Base-by-base conservation (phyloP, 306 rosid genomes). In the Cucurbita ficifolia region DNA sequence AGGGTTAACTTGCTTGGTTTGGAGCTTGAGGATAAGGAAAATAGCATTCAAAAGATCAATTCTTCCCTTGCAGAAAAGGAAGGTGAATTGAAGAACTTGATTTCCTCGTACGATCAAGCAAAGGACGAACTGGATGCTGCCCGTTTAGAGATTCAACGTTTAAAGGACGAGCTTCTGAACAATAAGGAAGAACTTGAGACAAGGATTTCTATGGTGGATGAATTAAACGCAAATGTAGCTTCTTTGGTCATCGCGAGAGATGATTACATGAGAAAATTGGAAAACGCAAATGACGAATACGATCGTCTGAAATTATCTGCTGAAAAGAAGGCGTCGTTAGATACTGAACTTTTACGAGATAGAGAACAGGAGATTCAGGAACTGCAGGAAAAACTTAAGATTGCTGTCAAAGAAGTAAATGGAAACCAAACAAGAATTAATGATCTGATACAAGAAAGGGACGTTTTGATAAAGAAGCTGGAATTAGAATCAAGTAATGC, bases 31-130 rank as follows among this genome's bases (percentile, higher is more conserved):
- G 87, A 78, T 42, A 91, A 81, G 78, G 90, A 86, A 79, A 70
- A 7, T 42, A 56, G 53, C 75, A 78, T 83, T 75, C 87, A 60
- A 78, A 86, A 76, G 76, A 96, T 89, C 50, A 81, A 75, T 76
- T 81, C 90, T 70, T 83, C 84, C 55, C 87, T 94, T 70, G 82
- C 89, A 71, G 88, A 80, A 65, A 94, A 82, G 83, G 97, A 88
- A 72, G 61, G 80, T 68, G 89, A 86, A 78, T 81, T 91, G 84
- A 82, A 74, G 72, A 85, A 84, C 76, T 78, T 94, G 86, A 75
- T 75, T 52, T 62, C 84, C 62, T 63, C 81, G 51, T 77, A 82
- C 76, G 75, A 82, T 73, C 81, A 85, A 79, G 76, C 84, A 38
- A 86, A 77, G 75, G 87, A 85, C 49, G 90, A 88, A 35, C 78